Conservation (phyloP, 179 eudicot genomes). For the Actinidia polygama region DNA sequence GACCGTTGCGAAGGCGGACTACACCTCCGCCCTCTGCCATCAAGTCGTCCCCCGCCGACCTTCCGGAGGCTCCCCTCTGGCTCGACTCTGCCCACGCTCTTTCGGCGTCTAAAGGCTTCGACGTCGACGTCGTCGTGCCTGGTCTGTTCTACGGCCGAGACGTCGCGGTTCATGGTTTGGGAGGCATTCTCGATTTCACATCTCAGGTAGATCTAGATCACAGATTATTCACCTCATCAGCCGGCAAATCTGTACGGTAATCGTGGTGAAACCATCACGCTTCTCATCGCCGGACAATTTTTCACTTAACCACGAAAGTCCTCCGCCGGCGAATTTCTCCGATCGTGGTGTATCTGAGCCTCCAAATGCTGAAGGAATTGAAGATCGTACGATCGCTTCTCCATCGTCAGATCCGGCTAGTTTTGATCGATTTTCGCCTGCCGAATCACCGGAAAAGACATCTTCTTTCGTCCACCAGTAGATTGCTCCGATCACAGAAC, state of each 20-base stretch:
- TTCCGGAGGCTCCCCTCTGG: slow-evolving; percentile 18
- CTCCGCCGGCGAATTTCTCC: neutral
- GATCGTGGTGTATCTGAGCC: neutral
- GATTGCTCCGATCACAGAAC: neutral
- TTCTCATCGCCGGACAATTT: neutral
- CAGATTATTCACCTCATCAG: neutral
- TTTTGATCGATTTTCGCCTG: no score
- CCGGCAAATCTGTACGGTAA: neutral
- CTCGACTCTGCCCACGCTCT: slow-evolving; percentile 14
- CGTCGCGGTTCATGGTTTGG: slow-evolving; percentile 32
- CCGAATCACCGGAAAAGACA: no score
- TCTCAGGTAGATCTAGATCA: no score
- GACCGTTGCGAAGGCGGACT: slow-evolving; percentile 23
- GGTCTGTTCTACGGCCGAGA: slow-evolving; percentile 21
- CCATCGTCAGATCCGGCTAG: no score
- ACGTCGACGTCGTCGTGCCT: slow-evolving; percentile 17
- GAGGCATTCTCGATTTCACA: slow-evolving; percentile 20
- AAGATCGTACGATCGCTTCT: neutral
- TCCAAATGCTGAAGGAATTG: neutral
- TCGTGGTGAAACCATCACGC: neutral
- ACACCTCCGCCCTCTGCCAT: slow-evolving; percentile 22
- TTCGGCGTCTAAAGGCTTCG: no score
- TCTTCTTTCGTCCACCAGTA: no score
- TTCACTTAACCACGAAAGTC: neutral
- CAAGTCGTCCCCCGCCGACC: slow-evolving; percentile 26